These are phyloP conservation scores for Alectoria sarmentosa DNA, from an alignment of 495 filamentous ascomycete species.

Conservation along the genomic window DNA sequence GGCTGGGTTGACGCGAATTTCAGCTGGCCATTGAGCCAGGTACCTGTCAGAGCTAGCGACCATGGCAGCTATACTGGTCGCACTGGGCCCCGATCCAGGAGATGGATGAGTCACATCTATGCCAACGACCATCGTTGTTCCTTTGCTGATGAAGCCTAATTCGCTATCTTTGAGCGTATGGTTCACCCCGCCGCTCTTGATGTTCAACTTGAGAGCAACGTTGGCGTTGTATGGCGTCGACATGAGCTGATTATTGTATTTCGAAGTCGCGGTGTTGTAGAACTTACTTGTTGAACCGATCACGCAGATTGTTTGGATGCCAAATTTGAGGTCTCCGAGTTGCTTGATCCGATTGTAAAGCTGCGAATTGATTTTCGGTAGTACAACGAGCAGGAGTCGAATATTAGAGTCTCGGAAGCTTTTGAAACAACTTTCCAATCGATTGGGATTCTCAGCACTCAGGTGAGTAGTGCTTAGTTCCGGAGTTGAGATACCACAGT, in stretches of 20 bases:
- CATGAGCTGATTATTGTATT: not conserved
- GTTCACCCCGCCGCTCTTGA: not conserved
- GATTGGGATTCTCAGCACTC: not conserved
- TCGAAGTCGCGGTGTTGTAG: not conserved
- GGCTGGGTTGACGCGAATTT: not conserved
- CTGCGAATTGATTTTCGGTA: not conserved
- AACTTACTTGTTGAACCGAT: not conserved
- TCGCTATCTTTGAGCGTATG: constrained; percentile 14
- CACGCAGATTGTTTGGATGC: not conserved
- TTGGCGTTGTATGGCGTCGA: not conserved
- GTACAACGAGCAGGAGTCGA: not conserved
- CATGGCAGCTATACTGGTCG: constrained; percentile 49
- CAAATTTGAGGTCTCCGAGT: not conserved
- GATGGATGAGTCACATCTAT: constrained; percentile 88
- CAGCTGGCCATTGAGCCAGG: not conserved
- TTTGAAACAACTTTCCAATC: not conserved
- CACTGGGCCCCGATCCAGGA: constrained; percentile 49
- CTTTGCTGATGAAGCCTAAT: constrained; percentile 49
- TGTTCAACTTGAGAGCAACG: not conserved
- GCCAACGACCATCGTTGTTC: constrained; percentile 75
- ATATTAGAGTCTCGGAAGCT: not conserved
- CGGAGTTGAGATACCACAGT: not conserved
- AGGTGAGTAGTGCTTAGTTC: not conserved
- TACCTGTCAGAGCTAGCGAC: not conserved
- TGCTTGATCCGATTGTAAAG: not conserved